Evolutionary conservation across 495 filamentous ascomycete species (phyloP).

Genomic region (Penicillium longicatenatum): DNA sequence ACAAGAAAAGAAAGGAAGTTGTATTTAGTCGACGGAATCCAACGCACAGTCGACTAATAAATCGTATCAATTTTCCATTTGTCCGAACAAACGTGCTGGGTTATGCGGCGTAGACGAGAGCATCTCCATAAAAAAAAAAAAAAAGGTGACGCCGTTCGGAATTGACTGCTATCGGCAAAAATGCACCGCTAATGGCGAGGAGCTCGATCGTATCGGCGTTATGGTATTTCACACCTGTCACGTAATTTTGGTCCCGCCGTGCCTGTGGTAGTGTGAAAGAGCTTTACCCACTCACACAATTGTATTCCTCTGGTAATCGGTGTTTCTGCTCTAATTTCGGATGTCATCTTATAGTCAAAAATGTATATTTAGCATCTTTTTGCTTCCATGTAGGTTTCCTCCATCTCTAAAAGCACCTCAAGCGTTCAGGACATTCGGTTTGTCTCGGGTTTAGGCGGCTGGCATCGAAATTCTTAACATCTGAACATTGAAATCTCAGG

Average conservation of each 20-base stretch:
- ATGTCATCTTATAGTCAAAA: neutral
- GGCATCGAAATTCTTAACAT: neutral
- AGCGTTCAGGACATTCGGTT: neutral
- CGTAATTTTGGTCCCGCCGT: neutral
- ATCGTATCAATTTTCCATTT: conserved; percentile 10
- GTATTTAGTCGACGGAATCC: neutral
- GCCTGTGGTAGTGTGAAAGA: neutral
- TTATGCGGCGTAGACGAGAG: conserved; percentile 48
- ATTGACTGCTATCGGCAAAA: neutral
- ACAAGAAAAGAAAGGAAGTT: neutral
- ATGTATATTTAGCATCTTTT: too few species aligned
- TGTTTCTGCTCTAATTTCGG: neutral
- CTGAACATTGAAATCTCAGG: too few species aligned
- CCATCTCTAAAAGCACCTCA: neutral
- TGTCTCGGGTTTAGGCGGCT: neutral
- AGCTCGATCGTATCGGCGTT: conserved; percentile 1
- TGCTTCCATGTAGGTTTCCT: neutral
- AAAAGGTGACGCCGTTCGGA: conserved; percentile 19
- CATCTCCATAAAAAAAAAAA: conserved; percentile 27
- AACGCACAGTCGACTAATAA: neutral
- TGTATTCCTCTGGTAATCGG: neutral
- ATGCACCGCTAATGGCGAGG: neutral
- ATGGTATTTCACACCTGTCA: neutral
- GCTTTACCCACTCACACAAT: neutral
- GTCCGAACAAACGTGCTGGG: conserved; percentile 35